phyloP scores from a whole-genome alignment of 83 land plant genomes.

The Picea abies region DNA sequence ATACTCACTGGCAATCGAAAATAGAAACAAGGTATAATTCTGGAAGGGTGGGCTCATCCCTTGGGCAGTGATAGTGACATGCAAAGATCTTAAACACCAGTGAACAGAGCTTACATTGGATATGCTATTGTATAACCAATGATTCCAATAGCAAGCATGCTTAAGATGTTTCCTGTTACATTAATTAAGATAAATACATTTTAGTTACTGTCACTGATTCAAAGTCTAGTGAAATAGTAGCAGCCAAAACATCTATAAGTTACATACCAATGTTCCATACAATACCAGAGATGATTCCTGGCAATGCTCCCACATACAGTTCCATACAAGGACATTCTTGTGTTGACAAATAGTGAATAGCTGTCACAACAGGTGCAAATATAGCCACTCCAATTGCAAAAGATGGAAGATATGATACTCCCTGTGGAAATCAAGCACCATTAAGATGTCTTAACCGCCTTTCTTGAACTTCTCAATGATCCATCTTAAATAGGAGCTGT shows the following conservation, averaged over 20 bases:
- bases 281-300: slow-evolving; percentile 36
- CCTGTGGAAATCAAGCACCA: slow-evolving; percentile 10
- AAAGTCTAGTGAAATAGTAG: too few species aligned
- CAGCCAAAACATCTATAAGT: too few species aligned
- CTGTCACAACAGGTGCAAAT: slow-evolving; percentile 36
- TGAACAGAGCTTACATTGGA: slow-evolving; percentile 27
- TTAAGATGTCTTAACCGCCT: background rate
- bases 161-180: slow-evolving; percentile 32
- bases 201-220: too few species aligned
- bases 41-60: too few species aligned
- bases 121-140: slow-evolving; percentile 33
- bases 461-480: too few species aligned
- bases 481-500: too few species aligned
- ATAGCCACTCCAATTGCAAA: slow-evolving; percentile 38
- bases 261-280: slow-evolving; percentile 34
- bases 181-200: background rate
- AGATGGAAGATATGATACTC: slow-evolving; percentile 34
- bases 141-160: slow-evolving; percentile 22
- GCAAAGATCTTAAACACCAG: background rate
- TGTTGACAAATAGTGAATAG: slow-evolving; percentile 22
- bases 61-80: too few species aligned
- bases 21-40: too few species aligned
- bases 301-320: slow-evolving; percentile 21
- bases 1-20: too few species aligned
- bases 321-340: slow-evolving; percentile 24